These are phyloP conservation scores for Fusarium austroafricanum DNA, from an alignment of 2,329 filamentous ascomycete species.

Conservation along the genomic window DNA sequence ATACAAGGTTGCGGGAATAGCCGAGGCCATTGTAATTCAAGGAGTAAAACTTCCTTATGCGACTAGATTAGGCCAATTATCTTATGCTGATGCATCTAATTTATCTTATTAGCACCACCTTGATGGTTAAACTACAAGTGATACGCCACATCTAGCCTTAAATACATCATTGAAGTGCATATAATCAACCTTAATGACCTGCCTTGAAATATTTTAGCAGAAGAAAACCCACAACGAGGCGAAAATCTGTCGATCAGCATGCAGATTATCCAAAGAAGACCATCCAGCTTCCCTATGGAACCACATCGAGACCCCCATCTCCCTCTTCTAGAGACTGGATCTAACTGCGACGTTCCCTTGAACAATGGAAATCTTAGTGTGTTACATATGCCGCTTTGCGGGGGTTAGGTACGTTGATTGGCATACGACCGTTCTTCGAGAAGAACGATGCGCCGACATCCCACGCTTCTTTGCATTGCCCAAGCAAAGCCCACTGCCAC, in stretches of 20 bases:
- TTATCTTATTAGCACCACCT: slow-evolving; percentile 7
- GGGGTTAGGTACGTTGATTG: slow-evolving; percentile 5
- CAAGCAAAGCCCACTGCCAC: slow-evolving; percentile 7
- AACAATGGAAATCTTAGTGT: slow-evolving; percentile 5
- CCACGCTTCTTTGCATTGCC: slow-evolving; percentile 3
- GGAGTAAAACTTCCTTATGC: not conserved
- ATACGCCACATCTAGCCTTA: not conserved
- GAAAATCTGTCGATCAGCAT: not conserved
- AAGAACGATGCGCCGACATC: slow-evolving; percentile 9
- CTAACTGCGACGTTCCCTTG: not conserved
- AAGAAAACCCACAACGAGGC: not conserved
- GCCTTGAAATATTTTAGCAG: accelerated
- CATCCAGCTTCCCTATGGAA: not conserved
- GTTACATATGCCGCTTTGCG: not conserved
- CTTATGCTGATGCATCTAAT: not conserved
- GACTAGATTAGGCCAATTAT: not conserved
- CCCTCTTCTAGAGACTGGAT: not conserved
- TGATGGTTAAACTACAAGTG: slow-evolving; percentile 18
- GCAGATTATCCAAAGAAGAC: not conserved
- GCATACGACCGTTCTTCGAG: too few relatives aligned
- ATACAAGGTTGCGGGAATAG: slow-evolving; percentile 1
- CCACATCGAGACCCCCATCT: not conserved
- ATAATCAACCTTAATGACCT: not conserved
- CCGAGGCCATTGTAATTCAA: not conserved
- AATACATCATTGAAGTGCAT: not conserved